Evolutionary conservation across 495 filamentous ascomycete species (phyloP), one percentile per base, ranked within the genome.

Genomic region (Aspergillus sparsus): DNA sequence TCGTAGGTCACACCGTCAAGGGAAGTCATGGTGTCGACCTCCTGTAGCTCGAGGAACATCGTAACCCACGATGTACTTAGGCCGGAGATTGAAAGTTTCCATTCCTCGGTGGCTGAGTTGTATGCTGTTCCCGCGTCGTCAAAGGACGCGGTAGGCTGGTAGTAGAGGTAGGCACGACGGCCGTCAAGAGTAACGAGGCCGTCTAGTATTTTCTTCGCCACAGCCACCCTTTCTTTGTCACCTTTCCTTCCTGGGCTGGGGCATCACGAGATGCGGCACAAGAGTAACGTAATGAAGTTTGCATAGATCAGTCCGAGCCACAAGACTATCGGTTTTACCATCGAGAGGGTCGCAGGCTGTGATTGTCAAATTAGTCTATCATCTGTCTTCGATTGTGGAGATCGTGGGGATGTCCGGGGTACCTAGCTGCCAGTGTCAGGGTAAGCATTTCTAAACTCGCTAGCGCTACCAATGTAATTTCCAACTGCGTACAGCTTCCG

Each of bases 321-420:
- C 69, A 0, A 84, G 79, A 0, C 80, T 80, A 54, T 84, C 82
- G 0, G 57, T 68, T 50, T 65, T 67, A 0, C 82, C 82, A 63
- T 83, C 82, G 1, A 83, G 64, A 11, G 67, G 39, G 58, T 84
- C 81, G 49, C 82, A 84, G 21, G 74, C 72, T 0, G 68, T 65
- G 32, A 91, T 79, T 3, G 87, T 87, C n/a, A n/a, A n/a, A n/a
- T n/a, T n/a, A n/a, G n/a, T 27, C 21, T 27, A 27, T 27, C 21
- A 27, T 27, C 21, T 27, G 21, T 27, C 21, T 27, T 27, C 21
- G 21, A 27, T 27, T 27, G 21, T 27, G 21, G 3, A 27, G 21
- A 27, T 27, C 21, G 21, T n/a, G n/a, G n/a, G n/a, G n/a, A n/a
- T n/a, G n/a, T 27, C 21, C 3, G 21, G 21, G 21, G 21, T 27